Evolutionary conservation across 768 basidiomycete species (phyloP), one percentile per base, ranked within the genome.

Genomic region (Trametes sanguinea): DNA sequence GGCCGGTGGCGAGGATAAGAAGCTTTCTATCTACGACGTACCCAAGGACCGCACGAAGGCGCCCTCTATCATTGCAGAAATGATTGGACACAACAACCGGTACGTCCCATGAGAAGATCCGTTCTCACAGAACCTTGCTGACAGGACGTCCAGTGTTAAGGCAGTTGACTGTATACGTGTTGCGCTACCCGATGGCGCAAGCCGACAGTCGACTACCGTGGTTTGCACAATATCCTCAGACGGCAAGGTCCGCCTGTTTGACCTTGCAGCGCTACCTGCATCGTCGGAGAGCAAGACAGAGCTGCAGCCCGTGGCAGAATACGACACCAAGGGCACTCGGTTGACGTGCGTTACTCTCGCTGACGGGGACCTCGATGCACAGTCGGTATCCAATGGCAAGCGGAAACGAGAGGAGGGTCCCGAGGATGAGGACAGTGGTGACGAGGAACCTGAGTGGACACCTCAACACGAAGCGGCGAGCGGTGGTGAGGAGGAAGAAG

Each of bases 1-100:
- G 53, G 92, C 87, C 6, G 91, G 85, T 2, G 94, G 90, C 5
- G 97, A 99, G 75, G 94, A 98, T 72, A 94, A 90, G 66, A 91
- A 91, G 68, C 78, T 93, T 2, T 84, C 94, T 1, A 76, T 95
- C 9, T 98, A 95, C 75, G 81, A 83, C 51, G 64, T 92, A 33
- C 78, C 80, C 4, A 69, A 76, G 13, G 80, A 85, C 57, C 72
- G 73, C 2, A 73, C 79, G 7, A 71, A 68, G 5, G 56, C 76
- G 2, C 89, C 90, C 1, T 78, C 69, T 6, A 74, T 93, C n/a
- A 76, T 91, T 30, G 92, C 90, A 5, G 77, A 85, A 58, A 77
- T 95, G 75, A 73, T 84, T 0, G 96, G 97, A 0, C 96, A 98
- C 70, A 75, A 78, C 13, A 97, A 96, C 74, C 85, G 96, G 96